A percentile compares a stretch with the other conserved stretches of the same genome.
phyloP scores from a whole-genome alignment of 2,329 filamentous ascomycete genomes.

The Monilinia polystroma region DNA sequence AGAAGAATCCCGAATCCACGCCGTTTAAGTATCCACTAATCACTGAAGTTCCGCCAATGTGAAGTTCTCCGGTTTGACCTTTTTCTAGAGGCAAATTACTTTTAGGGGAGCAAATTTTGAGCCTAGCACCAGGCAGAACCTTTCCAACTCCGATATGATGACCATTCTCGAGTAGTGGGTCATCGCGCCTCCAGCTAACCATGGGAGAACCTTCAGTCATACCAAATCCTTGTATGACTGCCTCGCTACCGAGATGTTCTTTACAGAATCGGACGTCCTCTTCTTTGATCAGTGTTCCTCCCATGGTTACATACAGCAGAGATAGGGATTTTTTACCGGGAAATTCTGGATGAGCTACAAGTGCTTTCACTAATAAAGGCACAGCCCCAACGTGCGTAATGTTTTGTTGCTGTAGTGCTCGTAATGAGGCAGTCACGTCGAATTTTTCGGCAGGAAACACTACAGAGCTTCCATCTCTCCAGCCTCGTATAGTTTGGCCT shows the following conservation, averaged over 20 bases:
- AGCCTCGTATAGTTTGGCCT: slow-evolving; percentile 17
- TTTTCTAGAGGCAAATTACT: slow-evolving; percentile 62
- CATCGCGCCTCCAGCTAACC: slow-evolving; percentile 17
- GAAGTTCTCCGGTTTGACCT: slow-evolving; percentile 69
- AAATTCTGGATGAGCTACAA: slow-evolving; percentile 15
- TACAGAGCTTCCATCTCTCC: slow-evolving; percentile 44
- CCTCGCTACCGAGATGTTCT: slow-evolving; percentile 10
- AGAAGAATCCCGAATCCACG: slow-evolving; percentile 51
- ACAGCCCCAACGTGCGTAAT: slow-evolving; percentile 54
- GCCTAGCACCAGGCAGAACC: slow-evolving; percentile 18
- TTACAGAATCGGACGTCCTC: slow-evolving; percentile 23
- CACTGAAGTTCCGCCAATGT: slow-evolving; percentile 75
- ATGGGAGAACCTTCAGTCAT: slow-evolving; percentile 25
- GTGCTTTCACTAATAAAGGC: slow-evolving; percentile 62
- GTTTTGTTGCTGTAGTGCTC: slow-evolving; percentile 51
- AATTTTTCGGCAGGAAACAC: slow-evolving; percentile 68
- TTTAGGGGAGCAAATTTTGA: slow-evolving; percentile 14
- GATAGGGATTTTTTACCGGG: slow-evolving; percentile 2
- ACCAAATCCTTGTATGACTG: slow-evolving; percentile 16
- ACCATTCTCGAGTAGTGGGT: slow-evolving; percentile 10
- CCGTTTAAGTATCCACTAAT: slow-evolving; percentile 69
- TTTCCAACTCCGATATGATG: slow-evolving; percentile 25
- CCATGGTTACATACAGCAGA: slow-evolving; percentile 19
- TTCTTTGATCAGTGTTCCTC: slow-evolving; percentile 24
- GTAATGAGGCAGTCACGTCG: slow-evolving; percentile 56